Percentiles rank a stretch among this genome's conserved stretches.
Conservation (phyloP, 768 basidiomycete genomes). For the Mycena vitilis region DNA sequence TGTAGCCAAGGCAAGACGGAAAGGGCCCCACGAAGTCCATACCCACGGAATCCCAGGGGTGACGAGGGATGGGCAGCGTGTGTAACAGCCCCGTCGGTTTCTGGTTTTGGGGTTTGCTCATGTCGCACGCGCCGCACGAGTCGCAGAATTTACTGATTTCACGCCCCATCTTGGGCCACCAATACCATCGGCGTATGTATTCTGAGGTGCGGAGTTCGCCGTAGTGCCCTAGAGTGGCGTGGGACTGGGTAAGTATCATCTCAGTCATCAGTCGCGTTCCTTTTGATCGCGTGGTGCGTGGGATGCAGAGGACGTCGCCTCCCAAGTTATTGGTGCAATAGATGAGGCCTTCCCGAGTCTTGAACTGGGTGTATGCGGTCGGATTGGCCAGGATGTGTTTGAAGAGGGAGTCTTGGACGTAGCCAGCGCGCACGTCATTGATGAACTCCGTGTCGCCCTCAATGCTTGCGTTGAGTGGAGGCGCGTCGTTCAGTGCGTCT, state of each 20-base stretch:
- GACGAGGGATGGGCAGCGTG: constrained; percentile 36
- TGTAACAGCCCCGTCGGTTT: constrained; percentile 31
- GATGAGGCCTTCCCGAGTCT: not conserved
- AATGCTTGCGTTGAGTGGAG: not conserved
- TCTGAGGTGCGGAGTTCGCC: not conserved
- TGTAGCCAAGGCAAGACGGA: constrained; percentile 37
- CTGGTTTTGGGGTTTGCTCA: not conserved
- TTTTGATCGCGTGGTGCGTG: not conserved
- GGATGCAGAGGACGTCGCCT: not conserved
- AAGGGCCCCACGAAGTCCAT: constrained; percentile 51
- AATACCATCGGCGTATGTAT: no score
- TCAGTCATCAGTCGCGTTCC: not conserved
- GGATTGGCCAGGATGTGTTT: not conserved
- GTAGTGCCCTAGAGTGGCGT: not conserved
- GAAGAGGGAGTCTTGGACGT: not conserved
- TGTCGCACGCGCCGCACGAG: not conserved
- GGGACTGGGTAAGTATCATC: not conserved
- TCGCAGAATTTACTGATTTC: constrained; percentile 25
- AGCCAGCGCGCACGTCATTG: not conserved
- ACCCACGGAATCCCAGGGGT: constrained; percentile 44
- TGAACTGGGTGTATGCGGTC: not conserved
- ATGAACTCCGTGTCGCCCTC: not conserved
- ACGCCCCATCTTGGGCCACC: no score
- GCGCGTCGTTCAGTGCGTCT: not conserved
- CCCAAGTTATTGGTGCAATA: not conserved